A percentile compares a stretch with the other conserved stretches of the same genome.
These are phyloP conservation scores for Saposhnikovia divaricata DNA, from an alignment of 129 eudicot genomes.

Conservation along the genomic window DNA sequence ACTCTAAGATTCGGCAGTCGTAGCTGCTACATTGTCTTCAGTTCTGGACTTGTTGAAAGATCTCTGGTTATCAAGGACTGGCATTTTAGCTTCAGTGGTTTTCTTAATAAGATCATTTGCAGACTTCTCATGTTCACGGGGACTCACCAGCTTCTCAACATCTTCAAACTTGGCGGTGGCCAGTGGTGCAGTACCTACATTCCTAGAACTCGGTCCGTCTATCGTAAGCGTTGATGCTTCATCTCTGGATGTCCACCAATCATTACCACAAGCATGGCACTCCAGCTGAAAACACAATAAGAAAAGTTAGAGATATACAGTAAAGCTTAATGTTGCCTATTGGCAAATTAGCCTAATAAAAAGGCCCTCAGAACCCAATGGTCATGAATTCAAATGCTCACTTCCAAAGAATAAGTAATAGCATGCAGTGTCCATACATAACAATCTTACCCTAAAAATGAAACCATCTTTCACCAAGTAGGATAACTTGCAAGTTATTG, in stretches of 20 bases:
- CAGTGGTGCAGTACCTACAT: constrained; percentile 64
- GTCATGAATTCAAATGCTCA: background rate
- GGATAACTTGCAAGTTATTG: background rate
- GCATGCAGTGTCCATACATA: background rate
- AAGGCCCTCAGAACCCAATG: background rate
- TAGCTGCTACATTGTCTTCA: constrained; percentile 22
- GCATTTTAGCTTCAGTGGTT: constrained; percentile 36
- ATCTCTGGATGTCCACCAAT: constrained; percentile 84
- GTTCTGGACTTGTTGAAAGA: constrained; percentile 51
- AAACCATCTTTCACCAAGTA: background rate
- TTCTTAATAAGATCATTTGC: constrained; percentile 38
- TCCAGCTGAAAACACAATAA: constrained; percentile 50
- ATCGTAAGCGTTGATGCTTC: constrained; percentile 68
- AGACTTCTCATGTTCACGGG: constrained; percentile 42
- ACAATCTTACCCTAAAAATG: background rate
- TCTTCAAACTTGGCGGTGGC: constrained; percentile 91
- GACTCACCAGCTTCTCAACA: constrained; percentile 67
- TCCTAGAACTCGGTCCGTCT: constrained; percentile 54
- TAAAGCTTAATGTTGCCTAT: background rate
- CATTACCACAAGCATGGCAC: constrained; percentile 70
- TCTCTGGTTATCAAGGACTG: constrained; percentile 54
- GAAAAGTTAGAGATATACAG: background rate
- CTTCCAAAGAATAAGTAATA: background rate
- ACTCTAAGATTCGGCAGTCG: background rate
- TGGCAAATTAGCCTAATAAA: background rate